Conservation (phyloP, 768 basidiomycete species). For the Psilocybe azurescens region DNA sequence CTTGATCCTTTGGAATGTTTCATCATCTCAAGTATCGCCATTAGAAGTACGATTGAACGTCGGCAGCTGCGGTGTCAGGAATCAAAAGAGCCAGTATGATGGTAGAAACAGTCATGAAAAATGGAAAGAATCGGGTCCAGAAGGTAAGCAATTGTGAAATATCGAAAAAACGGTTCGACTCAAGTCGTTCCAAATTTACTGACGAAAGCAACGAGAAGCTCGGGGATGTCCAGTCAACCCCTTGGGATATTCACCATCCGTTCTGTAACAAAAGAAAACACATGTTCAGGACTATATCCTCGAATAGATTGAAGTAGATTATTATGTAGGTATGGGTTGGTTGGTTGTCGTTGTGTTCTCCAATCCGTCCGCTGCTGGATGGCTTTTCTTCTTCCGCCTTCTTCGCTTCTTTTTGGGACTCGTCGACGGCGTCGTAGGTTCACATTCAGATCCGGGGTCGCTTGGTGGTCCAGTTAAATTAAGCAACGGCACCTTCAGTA, state of each 20-base stretch:
- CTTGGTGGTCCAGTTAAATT: constrained; percentile 59
- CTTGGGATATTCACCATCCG: too few species aligned
- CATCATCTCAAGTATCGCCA: constrained; percentile 25
- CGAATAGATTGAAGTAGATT: neutral
- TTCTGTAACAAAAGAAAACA: too few species aligned
- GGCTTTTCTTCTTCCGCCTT: constrained; percentile 56
- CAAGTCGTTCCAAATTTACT: too few species aligned
- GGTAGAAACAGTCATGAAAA: neutral
- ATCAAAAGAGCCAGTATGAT: neutral
- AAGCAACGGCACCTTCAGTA: constrained; percentile 49
- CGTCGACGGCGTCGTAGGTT: constrained; percentile 21
- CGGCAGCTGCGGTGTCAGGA: neutral
- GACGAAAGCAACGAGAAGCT: neutral
- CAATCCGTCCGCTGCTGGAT: constrained; percentile 14
- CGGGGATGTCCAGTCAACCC: too few species aligned
- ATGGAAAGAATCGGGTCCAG: neutral
- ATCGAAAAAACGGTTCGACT: too few species aligned
- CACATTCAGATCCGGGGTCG: constrained; percentile 37
- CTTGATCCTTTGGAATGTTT: constrained; percentile 26
- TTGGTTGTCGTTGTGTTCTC: constrained; percentile 14
- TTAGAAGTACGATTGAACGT: constrained; percentile 26
- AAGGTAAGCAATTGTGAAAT: too few species aligned
- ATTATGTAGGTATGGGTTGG: constrained; percentile 22
- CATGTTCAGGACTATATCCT: neutral
- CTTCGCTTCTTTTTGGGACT: constrained; percentile 59